These are phyloP conservation scores for Saccharomycopsis crataegensis DNA, from an alignment of 1,139 yeast genomes.

Conservation along the genomic window DNA sequence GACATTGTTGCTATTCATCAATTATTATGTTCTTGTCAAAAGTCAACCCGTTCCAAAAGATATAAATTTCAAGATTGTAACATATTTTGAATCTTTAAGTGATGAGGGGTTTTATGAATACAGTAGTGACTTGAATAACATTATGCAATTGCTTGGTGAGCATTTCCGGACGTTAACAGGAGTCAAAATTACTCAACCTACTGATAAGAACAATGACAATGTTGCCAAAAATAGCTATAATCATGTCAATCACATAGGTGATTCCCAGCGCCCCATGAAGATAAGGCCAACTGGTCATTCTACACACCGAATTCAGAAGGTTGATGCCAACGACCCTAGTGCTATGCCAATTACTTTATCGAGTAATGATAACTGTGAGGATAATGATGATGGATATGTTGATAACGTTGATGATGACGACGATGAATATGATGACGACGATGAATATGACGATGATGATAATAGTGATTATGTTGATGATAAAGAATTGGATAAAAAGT, in stretches of 20 bases:
- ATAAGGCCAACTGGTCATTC: background rate
- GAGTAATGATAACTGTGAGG: background rate
- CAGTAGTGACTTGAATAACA: constrained; percentile 5
- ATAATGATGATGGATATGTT: constrained; percentile 16
- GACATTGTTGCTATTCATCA: constrained; percentile 55
- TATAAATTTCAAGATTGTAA: constrained; percentile 44
- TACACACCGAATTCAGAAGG: background rate
- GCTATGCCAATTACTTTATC: too few species aligned
- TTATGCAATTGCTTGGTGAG: background rate
- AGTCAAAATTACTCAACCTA: too few species aligned
- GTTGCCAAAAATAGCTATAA: background rate
- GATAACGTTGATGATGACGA: constrained; percentile 21
- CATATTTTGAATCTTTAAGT: constrained; percentile 33
- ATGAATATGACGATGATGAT: constrained; percentile 20
- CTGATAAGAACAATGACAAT: background rate
- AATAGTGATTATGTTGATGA: constrained; percentile 20
- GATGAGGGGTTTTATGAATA: constrained; percentile 24
- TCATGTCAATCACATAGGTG: background rate
- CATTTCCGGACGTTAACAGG: background rate
- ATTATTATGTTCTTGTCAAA: constrained; percentile 68
- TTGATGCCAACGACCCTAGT: background rate
- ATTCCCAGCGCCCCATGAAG: background rate
- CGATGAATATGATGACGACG: constrained; percentile 21
- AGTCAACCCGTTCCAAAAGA: constrained; percentile 60
- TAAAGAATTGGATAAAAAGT: constrained; percentile 23